Evolutionary conservation across 108 stramenopile species (phyloP).

Genomic region (Nitzschia putrida): DNA sequence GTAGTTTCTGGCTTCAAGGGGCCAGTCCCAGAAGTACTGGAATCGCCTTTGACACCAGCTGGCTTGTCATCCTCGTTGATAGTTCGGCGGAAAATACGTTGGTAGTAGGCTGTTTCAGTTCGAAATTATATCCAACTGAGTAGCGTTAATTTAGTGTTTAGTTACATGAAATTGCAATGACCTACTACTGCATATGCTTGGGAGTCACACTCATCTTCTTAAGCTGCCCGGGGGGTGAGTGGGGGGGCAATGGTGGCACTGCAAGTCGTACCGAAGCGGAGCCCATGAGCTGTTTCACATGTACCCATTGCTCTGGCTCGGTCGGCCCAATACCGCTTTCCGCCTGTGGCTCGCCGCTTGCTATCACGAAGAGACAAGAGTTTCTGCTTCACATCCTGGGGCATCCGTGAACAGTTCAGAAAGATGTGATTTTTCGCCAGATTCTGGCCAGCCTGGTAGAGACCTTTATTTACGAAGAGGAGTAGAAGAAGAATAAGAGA

Average conservation of each 20-base stretch:
- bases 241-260: not conserved
- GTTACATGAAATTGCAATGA: no score
- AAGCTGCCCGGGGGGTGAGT: no score
- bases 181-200: no score
- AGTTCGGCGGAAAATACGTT: no score
- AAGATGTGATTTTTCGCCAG: conserved; percentile 23
- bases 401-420: conserved; percentile 12
- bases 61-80: no score
- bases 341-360: conserved; percentile 41
- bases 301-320: conserved; percentile 16
- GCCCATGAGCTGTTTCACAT: conserved; percentile 11
- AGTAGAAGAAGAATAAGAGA: not conserved
- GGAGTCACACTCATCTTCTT: no score
- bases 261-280: not conserved
- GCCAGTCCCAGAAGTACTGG: no score
- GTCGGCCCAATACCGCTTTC: conserved; percentile 72
- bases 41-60: no score
- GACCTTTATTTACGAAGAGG: conserved; percentile 8
- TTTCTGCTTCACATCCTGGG: not conserved
- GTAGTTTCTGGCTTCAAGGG: no score
- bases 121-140: no score
- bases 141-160: no score
- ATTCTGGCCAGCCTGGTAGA: conserved; percentile 28
- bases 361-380: not conserved
- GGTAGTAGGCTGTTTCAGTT: no score